A percentile compares a stretch with the other conserved stretches of the same genome.
Evolutionary conservation across 2,329 filamentous ascomycete species (phyloP).

Genomic region (Cytospora piceae): DNA sequence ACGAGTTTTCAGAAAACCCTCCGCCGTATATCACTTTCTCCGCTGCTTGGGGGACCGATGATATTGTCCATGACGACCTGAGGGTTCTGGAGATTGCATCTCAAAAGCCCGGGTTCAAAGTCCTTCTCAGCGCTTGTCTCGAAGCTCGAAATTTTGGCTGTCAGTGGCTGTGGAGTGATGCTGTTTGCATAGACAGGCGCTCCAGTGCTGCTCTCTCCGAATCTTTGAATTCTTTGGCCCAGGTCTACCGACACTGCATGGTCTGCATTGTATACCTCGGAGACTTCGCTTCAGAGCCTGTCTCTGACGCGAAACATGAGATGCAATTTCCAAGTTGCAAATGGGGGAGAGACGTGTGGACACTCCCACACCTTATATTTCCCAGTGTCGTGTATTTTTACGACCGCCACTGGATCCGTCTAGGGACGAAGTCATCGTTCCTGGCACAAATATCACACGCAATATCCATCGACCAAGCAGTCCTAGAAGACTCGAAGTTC

Average conservation of each 20-base stretch:
- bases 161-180: slow-evolving; percentile 17
- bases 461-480: neutral
- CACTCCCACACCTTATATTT: slow-evolving; percentile 5
- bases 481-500: neutral
- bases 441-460: neutral
- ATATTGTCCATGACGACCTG: no score
- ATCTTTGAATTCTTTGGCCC: slow-evolving; percentile 6
- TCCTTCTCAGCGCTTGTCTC: neutral
- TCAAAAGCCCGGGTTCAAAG: neutral
- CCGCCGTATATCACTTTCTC: no score
- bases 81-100: neutral
- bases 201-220: slow-evolving; percentile 16
- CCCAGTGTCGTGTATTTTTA: slow-evolving; percentile 2
- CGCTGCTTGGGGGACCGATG: no score
- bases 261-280: slow-evolving; percentile 13
- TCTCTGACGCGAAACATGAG: neutral
- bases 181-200: slow-evolving; percentile 7
- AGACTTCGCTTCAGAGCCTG: neutral
- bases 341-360: slow-evolving; percentile 12
- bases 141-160: neutral
- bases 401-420: neutral
- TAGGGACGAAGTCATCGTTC: slow-evolving; percentile 1
- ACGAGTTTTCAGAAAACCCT: no score
- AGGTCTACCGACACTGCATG: neutral
- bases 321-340: neutral